These are phyloP conservation scores for Neonectria faginata DNA, from an alignment of 2,329 filamentous ascomycete genomes.

Conservation along the genomic window DNA sequence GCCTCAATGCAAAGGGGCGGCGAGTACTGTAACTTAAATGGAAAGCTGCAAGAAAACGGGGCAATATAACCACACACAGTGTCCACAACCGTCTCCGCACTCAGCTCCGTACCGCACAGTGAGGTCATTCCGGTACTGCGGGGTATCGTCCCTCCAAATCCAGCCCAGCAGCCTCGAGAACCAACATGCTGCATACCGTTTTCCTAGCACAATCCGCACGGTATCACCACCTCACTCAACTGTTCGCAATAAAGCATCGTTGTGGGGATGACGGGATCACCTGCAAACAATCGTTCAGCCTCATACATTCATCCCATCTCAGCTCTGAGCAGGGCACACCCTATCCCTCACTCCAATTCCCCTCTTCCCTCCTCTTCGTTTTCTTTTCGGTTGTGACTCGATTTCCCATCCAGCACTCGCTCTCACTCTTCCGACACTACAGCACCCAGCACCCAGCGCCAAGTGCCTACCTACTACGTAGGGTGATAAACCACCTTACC, in stretches of 20 bases:
- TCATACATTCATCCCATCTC: slow-evolving; percentile 15
- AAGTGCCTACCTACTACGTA: slow-evolving; percentile 5
- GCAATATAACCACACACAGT: background rate
- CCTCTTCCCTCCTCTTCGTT: slow-evolving; percentile 4
- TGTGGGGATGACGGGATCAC: slow-evolving; percentile 27
- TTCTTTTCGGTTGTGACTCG: background rate
- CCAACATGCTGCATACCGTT: slow-evolving; percentile 9
- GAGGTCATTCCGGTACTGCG: background rate
- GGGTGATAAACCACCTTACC: slow-evolving; percentile 18
- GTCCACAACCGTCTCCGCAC: background rate
- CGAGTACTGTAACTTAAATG: background rate
- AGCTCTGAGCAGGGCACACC: background rate
- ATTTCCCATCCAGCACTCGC: background rate
- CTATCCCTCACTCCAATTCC: background rate
- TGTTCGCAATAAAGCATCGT: slow-evolving; percentile 17
- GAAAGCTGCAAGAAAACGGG: slow-evolving; percentile 8
- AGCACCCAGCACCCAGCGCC: background rate
- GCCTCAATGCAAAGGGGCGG: background rate
- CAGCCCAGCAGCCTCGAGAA: background rate
- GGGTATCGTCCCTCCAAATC: slow-evolving; percentile 5
- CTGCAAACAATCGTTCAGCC: slow-evolving; percentile 20
- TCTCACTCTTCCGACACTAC: slow-evolving; percentile 8
- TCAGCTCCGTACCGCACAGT: background rate
- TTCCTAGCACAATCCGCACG: slow-evolving; percentile 3
- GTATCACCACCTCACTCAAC: slow-evolving; percentile 19